Base-by-base conservation (phyloP, 225 moss, liverwort and hornwort genomes). In the Polytrichum formosum region DNA sequence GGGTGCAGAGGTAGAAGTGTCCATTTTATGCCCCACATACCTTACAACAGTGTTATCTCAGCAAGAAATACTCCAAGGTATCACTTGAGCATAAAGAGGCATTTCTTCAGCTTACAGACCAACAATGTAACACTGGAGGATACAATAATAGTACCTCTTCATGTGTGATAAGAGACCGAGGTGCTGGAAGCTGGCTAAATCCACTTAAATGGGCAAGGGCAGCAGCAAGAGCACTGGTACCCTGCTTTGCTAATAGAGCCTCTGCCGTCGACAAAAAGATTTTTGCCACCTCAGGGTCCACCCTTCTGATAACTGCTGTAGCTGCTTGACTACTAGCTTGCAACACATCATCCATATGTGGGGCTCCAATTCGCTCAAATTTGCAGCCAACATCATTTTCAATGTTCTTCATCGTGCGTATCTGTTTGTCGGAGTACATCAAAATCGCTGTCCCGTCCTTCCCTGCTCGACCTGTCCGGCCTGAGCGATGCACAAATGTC, bases 201-300 rank as follows among this genome's bases (percentile, higher is more conserved):
- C 92, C 92, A 64, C 90, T 90, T 61, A 93, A 54, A 67, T 93
- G 88, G 8, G 92, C 92, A 72, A 93, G 87, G 17, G 92, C 92
- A 25, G 92, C 92, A 20, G 92, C 92, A 29, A 93, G 75, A 8
- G 90, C 92, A 28, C 83, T 74, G 9, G 82, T 77, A 0, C 92
- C 92, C 33, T 78, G 82, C 56, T 89, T 87, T 67, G 77, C 81
- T 53, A 93, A 70, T 8, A 93, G 64, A 29, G 63, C 73, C 71
- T 90, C 88, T 6, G 92, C 92, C 2, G 88, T 90, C 28, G 82
- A 78, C 64, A 93, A 62, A 26, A 93, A 93, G 1, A 82, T 83
- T 61, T 87, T 78, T 21, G 88, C 65, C 35, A 93, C 65, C 55
- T 93, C 77, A 23, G 92, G 90, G 59, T 89, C 75, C 7, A 93